These are phyloP conservation scores for Marvania coccoides DNA, from an alignment of 139 green algal genomes.

Conservation along the genomic window DNA sequence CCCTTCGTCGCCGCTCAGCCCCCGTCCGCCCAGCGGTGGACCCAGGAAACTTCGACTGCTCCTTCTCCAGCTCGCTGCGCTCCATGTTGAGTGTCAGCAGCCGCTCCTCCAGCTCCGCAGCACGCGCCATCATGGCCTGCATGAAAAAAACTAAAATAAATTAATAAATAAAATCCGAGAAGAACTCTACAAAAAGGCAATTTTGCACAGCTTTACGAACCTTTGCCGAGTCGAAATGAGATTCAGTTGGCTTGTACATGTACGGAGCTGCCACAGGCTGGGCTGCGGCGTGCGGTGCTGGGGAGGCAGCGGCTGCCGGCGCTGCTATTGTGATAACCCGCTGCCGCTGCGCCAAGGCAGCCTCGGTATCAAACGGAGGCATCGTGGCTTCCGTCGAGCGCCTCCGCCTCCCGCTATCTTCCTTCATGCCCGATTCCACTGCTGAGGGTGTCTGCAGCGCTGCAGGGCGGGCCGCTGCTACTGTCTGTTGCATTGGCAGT, in stretches of 20 bases:
- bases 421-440: too few relatives aligned
- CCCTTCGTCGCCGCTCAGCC: background rate
- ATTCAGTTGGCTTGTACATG: background rate
- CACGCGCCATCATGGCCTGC: background rate
- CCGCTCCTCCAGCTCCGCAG: background rate
- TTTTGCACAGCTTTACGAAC: too few relatives aligned
- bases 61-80: conserved; percentile 10
- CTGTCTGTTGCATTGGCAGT: too few relatives aligned
- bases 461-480: too few relatives aligned
- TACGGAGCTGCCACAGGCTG: background rate
- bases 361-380: background rate
- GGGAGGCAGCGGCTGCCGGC: background rate
- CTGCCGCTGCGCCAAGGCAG: background rate
- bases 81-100: conserved; percentile 24
- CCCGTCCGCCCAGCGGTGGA: background rate
- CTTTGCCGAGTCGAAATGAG: background rate
- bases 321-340: background rate
- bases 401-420: background rate
- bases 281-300: background rate
- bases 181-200: too few relatives aligned
- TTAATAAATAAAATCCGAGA: too few relatives aligned
- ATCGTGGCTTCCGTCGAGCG: background rate
- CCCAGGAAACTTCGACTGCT: conserved; percentile 4
- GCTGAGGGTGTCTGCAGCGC: too few relatives aligned
- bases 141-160: too few relatives aligned